Evolutionary conservation across 1,284 basidiomycete species (phyloP).

Genomic region (Fomitopsis schrenkii): DNA sequence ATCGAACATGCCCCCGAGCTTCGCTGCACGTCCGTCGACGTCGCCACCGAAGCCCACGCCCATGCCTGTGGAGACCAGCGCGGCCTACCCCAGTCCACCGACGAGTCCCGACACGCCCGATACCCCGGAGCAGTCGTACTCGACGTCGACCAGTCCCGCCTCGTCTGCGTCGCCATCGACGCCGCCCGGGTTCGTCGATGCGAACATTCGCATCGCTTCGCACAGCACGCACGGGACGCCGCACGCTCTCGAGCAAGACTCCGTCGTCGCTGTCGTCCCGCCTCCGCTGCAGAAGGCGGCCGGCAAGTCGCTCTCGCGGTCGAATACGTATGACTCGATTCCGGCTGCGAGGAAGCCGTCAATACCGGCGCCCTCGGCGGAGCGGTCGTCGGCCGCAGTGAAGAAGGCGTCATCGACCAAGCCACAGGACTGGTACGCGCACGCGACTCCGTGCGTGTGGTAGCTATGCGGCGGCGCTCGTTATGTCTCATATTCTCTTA

Average conservation of each 20-base stretch:
- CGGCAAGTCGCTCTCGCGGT: conserved; percentile 12
- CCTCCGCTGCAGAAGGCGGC: conserved; percentile 24
- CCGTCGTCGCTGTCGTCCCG: conserved; percentile 5
- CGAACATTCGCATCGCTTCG: conserved; percentile 41
- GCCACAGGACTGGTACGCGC: conserved; percentile 37
- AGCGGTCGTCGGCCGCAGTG: conserved; percentile 9
- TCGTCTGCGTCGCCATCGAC: conserved; percentile 53
- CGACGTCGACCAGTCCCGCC: conserved; percentile 48
- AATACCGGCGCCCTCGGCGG: conserved; percentile 8
- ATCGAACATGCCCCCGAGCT: conserved; percentile 37
- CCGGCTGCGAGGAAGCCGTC: background rate
- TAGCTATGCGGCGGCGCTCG: conserved; percentile 22
- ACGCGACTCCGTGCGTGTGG: conserved; percentile 44
- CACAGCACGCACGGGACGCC: conserved; percentile 35
- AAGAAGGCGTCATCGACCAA: conserved; percentile 30
- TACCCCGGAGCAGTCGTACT: conserved; percentile 45
- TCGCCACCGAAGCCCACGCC: conserved; percentile 33
- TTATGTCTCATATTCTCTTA: background rate
- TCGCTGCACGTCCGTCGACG: conserved; percentile 39
- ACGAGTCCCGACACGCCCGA: conserved; percentile 36
- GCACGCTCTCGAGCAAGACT: conserved; percentile 18
- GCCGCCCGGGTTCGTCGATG: conserved; percentile 43
- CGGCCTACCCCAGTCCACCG: conserved; percentile 23
- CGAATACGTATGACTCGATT: conserved; percentile 6
- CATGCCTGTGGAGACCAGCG: background rate